Evolutionary conservation across 805 yeast genomes (phyloP), one percentile per base, ranked within the genome.

Genomic region (Torulaspora maleeae): DNA sequence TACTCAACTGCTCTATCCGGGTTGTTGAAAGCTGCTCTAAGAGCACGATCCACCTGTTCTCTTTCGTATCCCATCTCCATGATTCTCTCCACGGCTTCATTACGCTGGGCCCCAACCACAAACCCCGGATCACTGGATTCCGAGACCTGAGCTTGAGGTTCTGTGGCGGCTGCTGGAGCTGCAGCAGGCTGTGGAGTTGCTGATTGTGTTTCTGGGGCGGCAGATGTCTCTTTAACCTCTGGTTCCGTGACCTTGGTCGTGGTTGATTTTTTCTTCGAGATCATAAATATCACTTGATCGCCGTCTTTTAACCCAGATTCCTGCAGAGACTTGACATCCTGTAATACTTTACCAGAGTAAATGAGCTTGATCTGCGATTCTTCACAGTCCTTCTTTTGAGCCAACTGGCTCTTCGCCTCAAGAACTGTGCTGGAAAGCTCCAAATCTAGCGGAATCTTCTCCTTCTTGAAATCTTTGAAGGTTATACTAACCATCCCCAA

Each of bases 1-100:
- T 91, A 90, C 64, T 93, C 99, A 11, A 93, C 98, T 0, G 99
- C 99, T 59, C 99, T 81, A 64, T 91, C 98, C 16, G 99, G 98
- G 68, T 93, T 90, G 70, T 91, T 91, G 71, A 81, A 93, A 1
- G 99, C 98, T 12, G 96, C 95, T 56, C 95, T 80, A 63, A 93
- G 71, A 0, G 99, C 99, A 37, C 80, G 78, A 68, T 87, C 95
- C 20, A 88, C 96, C 62, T 87, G 86, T 13, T 79, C 76, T 56
- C 95, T 80, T 41, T 84, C 87, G 62, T 89, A 93, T 7, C 99
- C 99, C 97, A 93, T 89, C 55, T 87, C 97, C 81, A 89, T 78
- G 65, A 93, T 89, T 61, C 83, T 83, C 48, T 74, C 75, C 47
- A 91, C 78, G 27, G 95, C 86, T 25, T 82, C 78, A 57, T 86